A percentile compares a stretch with the other conserved stretches of the same genome.
phyloP scores from a whole-genome alignment of 2,329 filamentous ascomycete genomes.

The Colletotrichum gigasporum region DNA sequence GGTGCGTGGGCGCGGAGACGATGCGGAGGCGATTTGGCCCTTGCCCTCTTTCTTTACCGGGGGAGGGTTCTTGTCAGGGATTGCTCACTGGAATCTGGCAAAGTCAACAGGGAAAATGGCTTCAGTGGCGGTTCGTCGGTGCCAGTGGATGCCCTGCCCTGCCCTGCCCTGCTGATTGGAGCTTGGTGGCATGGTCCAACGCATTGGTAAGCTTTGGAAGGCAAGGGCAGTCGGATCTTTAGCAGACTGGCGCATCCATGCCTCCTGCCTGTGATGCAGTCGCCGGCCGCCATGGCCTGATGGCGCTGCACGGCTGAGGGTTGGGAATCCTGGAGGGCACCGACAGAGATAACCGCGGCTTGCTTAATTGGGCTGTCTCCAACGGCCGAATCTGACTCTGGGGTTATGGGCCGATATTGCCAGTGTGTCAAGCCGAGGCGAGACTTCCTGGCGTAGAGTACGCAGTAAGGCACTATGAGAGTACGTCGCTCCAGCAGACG shows the following conservation, averaged over 20 bases:
- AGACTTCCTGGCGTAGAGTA: not conserved
- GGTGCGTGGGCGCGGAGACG: slow-evolving; percentile 2
- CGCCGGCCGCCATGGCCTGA: slow-evolving; percentile 2
- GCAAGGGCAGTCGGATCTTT: not conserved
- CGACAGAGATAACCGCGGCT: slow-evolving; percentile 10
- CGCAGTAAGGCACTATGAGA: too few relatives aligned
- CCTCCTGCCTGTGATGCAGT: slow-evolving; percentile 8
- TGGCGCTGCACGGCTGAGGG: slow-evolving; percentile 4
- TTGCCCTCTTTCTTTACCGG: slow-evolving; percentile 24
- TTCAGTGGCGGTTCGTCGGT: not conserved
- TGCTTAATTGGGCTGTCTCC: not conserved
- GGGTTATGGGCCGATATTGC: slow-evolving; percentile 3
- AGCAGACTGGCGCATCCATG: slow-evolving; percentile 8
- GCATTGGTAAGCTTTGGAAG: slow-evolving; percentile 15
- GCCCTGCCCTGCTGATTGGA: slow-evolving; percentile 12
- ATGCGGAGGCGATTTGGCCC: slow-evolving; percentile 26
- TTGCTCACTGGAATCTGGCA: slow-evolving; percentile 1
- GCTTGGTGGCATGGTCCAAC: slow-evolving; percentile 4
- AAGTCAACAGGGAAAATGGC: not conserved
- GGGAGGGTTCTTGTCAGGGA: not conserved
- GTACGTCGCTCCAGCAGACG: too few relatives aligned
- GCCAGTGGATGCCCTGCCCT: slow-evolving; percentile 5
- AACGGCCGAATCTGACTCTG: slow-evolving; percentile 8
- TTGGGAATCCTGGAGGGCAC: not conserved
- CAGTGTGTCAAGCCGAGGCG: not conserved